Evolutionary conservation across 805 yeast genomes (phyloP), one percentile per base, ranked within the genome.

Genomic region (Wickerhamomyces queroliae): DNA sequence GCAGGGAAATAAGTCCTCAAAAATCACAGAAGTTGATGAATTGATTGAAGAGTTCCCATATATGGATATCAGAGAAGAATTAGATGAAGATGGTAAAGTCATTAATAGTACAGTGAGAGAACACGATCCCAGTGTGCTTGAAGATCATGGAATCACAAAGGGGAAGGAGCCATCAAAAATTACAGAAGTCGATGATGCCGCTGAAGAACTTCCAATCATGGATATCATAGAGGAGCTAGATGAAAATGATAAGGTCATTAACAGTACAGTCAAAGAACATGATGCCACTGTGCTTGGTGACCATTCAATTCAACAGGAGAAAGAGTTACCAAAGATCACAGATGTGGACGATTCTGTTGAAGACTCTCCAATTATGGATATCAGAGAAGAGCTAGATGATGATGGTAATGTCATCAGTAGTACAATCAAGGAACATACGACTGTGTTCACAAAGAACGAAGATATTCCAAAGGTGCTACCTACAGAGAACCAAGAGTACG

Each of bases 81-180:
- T 90, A 28, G 96, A 89, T 58, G 96, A 86, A 1, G 80, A 84
- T n/a, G 96, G 79, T 0, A 78, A 84, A 43, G 70, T 89, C 2
- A 55, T 83, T 1, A 58, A 45, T 12, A 55, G 76, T n/a, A 48
- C 63, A 3, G 64, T 77, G 3, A 63, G 62, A 23, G 74, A 75
- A 0, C 63, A n/a, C n/a, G n/a, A n/a, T n/a, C n/a, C n/a, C n/a
- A n/a, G n/a, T n/a, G n/a, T n/a, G n/a, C n/a, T n/a, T n/a, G n/a
- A n/a, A n/a, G n/a, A n/a, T n/a, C n/a, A n/a, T n/a, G n/a, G n/a
- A n/a, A n/a, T n/a, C n/a, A n/a, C n/a, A n/a, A n/a, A n/a, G n/a
- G n/a, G n/a, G n/a, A n/a, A n/a, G n/a, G n/a, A n/a, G n/a, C n/a
- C n/a, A n/a, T n/a, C n/a, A n/a, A n/a, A n/a, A n/a, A n/a, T n/a